Base-by-base conservation (phyloP, 306 rosid genomes). In the Alnus glutinosa region DNA sequence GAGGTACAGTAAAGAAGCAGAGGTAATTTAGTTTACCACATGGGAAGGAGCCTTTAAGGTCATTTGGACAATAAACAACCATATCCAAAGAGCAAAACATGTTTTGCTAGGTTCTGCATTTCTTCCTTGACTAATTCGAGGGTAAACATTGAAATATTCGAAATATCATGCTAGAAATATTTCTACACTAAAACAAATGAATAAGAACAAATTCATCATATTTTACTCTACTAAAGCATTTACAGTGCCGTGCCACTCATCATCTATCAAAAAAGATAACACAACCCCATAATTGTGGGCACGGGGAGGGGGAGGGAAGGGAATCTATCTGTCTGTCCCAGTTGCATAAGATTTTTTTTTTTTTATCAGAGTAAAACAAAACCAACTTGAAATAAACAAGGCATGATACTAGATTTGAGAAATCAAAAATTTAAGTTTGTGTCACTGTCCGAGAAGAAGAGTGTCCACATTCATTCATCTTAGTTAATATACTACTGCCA, bases 391-490 rank as follows among this genome's bases (percentile, higher is more conserved):
- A 48, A 32, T 75, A 44, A 75, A 70, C 23, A 71, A 54, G 46
- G 70, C 42, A 36, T 15, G 19, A 71, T 47, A 61, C 23, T 37
- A 58, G 68, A 54, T 71, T 34, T 46, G 13, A 10, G 36, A 7
- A 1, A 48, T 18, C 2, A 34, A 16, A 19, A 55, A 67, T 5
- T 13, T 18, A 55, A 32, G 55, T 59, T 36, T 66, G 81, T 36
- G 78, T 62, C 85, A 34, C 58, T 15, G 28, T 80, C 82, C 78
- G 67, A 64, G 44, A 70, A 68, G 6, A 75, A 14, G 55, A 59
- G 55, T 47, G 50, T 34, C 74, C 78, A 59, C 73, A 74, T 74
- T 75, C 85, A 79, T 77, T 80, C 52, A 76, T 77, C 77, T 39
- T 23, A 30, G 73, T 15, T 64, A 63, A 23, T 66, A 62, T 44